A percentile compares a stretch with the other conserved stretches of the same genome.
phyloP scores from a whole-genome alignment of 176 grass and related monocot species.

The Oryza nivara region DNA sequence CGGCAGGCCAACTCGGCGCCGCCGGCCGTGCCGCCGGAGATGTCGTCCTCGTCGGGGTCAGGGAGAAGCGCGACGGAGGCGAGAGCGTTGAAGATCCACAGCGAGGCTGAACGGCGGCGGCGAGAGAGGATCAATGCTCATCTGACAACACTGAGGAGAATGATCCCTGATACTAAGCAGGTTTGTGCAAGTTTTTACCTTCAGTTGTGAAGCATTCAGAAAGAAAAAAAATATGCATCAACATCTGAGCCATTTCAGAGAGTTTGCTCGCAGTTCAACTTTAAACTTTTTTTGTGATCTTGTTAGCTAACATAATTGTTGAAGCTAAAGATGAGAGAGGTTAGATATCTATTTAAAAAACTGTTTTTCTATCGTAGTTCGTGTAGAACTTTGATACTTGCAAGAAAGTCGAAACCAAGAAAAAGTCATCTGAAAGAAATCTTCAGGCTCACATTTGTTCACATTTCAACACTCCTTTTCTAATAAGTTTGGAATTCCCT shows the following conservation, averaged over 20 bases:
- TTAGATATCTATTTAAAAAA: background rate
- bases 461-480: conserved; percentile 8
- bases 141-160: conserved; percentile 63
- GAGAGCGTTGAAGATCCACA: conserved; percentile 72
- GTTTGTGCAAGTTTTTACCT: conserved; percentile 28
- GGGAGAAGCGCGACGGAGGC: conserved; percentile 47
- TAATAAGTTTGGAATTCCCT: conserved; percentile 31
- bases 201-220: background rate
- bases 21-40: conserved; percentile 15
- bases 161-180: conserved; percentile 83
- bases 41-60: conserved; percentile 45
- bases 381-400: conserved; percentile 12
- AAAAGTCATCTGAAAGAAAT: conserved; percentile 5
- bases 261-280: background rate
- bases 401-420: background rate
- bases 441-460: conserved; percentile 16
- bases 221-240: background rate
- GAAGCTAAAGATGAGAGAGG: background rate
- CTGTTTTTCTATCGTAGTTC: background rate
- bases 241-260: background rate
- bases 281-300: background rate
- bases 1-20: conserved; percentile 26
- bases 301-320: background rate
- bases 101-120: conserved; percentile 85
- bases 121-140: conserved; percentile 91